phyloP scores from a whole-genome alignment of 768 basidiomycete genomes.

The Mycena haematopus region DNA sequence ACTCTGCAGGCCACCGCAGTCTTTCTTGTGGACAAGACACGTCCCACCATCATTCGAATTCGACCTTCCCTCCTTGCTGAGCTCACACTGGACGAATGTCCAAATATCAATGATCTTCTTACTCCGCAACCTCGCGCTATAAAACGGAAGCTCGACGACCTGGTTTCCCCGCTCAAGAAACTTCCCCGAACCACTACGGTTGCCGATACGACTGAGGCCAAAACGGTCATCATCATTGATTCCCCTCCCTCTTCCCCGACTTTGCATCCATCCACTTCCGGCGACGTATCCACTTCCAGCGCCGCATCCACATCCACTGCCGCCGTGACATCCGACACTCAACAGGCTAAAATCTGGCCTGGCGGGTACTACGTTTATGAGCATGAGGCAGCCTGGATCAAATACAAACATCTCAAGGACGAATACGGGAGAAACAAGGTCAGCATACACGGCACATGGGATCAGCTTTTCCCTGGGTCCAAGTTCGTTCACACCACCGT shows the following conservation, averaged over 20 bases:
- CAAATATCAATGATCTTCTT: not conserved
- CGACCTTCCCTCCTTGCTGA: not conserved
- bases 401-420: not conserved
- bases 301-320: not conserved
- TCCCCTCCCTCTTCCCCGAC: not conserved
- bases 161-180: not conserved
- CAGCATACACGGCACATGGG: too few species aligned
- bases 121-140: not conserved
- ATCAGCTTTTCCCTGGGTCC: too few species aligned
- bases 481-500: too few species aligned
- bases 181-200: not conserved
- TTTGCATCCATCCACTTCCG: not conserved
- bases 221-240: not conserved
- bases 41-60: not conserved
- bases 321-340: not conserved
- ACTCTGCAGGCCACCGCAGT: conserved; percentile 3
- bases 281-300: not conserved
- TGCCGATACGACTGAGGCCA: not conserved
- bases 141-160: not conserved
- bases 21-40: not conserved
- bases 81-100: not conserved
- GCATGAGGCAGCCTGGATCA: not conserved
- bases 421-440: not conserved
- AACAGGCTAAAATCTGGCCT: not conserved
- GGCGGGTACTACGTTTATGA: not conserved